Evolutionary conservation across 805 yeast genomes (phyloP), one percentile per base, ranked within the genome.

Genomic region (Tetrapisispora iriomotensis): DNA sequence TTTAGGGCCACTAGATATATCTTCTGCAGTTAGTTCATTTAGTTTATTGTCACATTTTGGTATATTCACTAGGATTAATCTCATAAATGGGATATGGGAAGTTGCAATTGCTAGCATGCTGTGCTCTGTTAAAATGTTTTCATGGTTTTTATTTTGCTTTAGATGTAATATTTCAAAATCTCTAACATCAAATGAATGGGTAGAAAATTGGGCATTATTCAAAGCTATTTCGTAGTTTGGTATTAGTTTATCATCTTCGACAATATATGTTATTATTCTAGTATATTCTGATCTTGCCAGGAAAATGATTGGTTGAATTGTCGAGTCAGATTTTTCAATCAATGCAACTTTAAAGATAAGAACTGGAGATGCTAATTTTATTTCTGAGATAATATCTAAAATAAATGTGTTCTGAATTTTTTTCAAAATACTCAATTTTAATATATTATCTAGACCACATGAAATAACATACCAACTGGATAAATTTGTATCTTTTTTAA

Each of bases 81-180:
- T 59, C 83, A 82, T 75, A 50, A 68, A 81, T 4, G 95, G 95
- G 12, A 73, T 70, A 50, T 84, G 90, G 1, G 87, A 77, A 0
- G 95, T 85, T 0, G 78, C 85, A 7, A 82, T 70, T 0, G 79
- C 76, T 13, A 81, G 51, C 29, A 47, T 39, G 12, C 53, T 41
- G 14, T 40, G 40, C 0, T 44, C 40, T 3, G 33, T 20, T 4
- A 40, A 14, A 7, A 36, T 14, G 6, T 30, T 28, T 10, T 22
- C 34, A 2, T 17, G 15, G 6, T 36, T 35, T 6, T 28, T 18
- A 1, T 31, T 7, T 4, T 34, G 29, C 8, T 28, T 21, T n/a
- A 36, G 32, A 23, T 45, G 35, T n/a, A 48, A 25, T 8, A 50
- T 23, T 10, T 35, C 31, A 42, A 49, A 39, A 37, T 50, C 57